These are phyloP conservation scores for Agapanthus africanus DNA, from an alignment of 106 monocot species.

Conservation along the genomic window DNA sequence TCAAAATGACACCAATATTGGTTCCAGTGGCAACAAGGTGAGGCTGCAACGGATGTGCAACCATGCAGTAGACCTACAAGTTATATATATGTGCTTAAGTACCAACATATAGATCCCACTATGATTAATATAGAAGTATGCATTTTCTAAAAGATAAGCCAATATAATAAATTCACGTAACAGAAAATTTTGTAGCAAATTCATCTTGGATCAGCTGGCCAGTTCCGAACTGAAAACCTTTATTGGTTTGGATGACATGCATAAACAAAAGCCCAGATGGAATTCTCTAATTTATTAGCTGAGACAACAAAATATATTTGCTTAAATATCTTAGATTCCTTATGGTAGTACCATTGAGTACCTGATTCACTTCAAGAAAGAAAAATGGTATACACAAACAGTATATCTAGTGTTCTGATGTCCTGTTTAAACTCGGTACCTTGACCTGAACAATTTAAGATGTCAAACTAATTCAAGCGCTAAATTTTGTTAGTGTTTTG, in stretches of 20 bases:
- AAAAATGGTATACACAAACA: background rate
- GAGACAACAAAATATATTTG: background rate
- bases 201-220: background rate
- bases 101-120: background rate
- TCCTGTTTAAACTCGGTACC: background rate
- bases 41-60: conserved; percentile 96
- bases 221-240: conserved; percentile 8
- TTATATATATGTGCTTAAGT: background rate
- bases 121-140: background rate
- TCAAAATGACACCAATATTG: conserved; percentile 89
- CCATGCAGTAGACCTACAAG: conserved; percentile 94
- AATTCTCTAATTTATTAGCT: background rate
- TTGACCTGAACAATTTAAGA: background rate
- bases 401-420: background rate
- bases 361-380: background rate
- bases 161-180: background rate
- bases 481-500: no score
- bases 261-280: background rate
- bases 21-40: conserved; percentile 98
- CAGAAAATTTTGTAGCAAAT: background rate
- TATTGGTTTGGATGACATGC: background rate
- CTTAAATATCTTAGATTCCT: background rate
- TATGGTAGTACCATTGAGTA: background rate
- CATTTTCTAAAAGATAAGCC: background rate
- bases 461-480: no score